Conservation (phyloP, 83 land plant species). For the Diphasiastrum complanatum region DNA sequence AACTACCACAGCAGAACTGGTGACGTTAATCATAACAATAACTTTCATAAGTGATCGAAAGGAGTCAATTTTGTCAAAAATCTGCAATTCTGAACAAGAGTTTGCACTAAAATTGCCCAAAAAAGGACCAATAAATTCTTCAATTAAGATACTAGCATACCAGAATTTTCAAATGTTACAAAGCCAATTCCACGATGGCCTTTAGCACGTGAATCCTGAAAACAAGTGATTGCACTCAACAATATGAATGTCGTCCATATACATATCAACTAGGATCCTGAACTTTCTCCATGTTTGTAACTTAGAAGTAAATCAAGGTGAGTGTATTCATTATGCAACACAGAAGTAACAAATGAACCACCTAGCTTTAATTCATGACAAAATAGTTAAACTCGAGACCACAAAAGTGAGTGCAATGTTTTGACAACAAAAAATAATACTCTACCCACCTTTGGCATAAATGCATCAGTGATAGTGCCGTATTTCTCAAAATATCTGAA, state of each 20-base stretch:
- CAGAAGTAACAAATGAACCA: neutral
- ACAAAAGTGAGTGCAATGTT: neutral
- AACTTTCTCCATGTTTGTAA: slow-evolving; percentile 3
- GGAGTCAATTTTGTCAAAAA: no score
- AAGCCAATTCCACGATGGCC: slow-evolving; percentile 98
- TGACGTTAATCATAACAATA: no score
- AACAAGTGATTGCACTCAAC: slow-evolving; percentile 1
- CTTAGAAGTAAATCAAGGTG: neutral
- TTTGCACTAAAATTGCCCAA: no score
- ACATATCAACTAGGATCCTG: neutral
- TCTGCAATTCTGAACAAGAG: no score
- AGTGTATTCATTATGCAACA: neutral
- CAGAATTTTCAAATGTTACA: slow-evolving; percentile 57
- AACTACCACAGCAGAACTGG: no score
- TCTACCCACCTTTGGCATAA: slow-evolving; percentile 87
- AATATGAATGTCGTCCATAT: neutral
- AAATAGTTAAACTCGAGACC: neutral
- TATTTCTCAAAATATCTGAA: slow-evolving; percentile 88
- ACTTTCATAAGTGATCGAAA: no score
- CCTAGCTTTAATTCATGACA: neutral
- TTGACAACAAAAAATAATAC: neutral
- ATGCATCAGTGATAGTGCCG: slow-evolving; percentile 89
- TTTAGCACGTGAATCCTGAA: slow-evolving; percentile 74
- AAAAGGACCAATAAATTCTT: no score
- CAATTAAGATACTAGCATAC: slow-evolving; percentile 6